Conservation (phyloP, 176 grass and related monocot species). For the Otatea glauca region DNA sequence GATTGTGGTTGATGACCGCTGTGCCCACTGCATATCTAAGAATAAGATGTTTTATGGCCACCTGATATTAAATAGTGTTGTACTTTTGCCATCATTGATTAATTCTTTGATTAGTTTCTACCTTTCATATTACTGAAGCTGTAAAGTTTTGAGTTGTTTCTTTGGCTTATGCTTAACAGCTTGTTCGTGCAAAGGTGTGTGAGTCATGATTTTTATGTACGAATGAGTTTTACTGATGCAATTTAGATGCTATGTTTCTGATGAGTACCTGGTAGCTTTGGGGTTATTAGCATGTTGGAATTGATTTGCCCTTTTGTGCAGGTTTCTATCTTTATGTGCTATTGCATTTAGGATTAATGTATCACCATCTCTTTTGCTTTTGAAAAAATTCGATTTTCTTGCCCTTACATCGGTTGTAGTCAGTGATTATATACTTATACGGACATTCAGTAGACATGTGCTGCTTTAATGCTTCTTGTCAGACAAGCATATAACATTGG, state of each 20-base stretch:
- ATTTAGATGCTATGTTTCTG: too few species aligned
- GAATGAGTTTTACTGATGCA: too few species aligned
- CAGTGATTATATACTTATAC: too few species aligned
- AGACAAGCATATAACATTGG: not conserved
- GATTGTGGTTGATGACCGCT: not conserved
- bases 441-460: not conserved
- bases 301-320: too few species aligned
- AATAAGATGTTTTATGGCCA: not conserved
- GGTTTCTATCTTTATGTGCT: too few species aligned
- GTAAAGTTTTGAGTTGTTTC: not conserved
- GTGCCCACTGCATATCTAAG: not conserved
- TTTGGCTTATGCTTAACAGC: not conserved
- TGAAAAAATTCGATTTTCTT: too few species aligned
- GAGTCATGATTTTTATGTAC: too few species aligned
- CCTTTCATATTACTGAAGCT: not conserved
- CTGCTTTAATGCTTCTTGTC: not conserved
- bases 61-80: not conserved
- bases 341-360: too few species aligned
- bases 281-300: too few species aligned
- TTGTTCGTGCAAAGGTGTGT: not conserved
- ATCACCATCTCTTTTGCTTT: too few species aligned
- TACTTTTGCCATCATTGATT: not conserved
- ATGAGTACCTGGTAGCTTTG: too few species aligned
- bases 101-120: not conserved
- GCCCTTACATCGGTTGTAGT: too few species aligned